Evolutionary conservation across 345 rosid species (phyloP), one percentile per base, ranked within the genome.

Genomic region (Eucalyptus sp.): DNA sequence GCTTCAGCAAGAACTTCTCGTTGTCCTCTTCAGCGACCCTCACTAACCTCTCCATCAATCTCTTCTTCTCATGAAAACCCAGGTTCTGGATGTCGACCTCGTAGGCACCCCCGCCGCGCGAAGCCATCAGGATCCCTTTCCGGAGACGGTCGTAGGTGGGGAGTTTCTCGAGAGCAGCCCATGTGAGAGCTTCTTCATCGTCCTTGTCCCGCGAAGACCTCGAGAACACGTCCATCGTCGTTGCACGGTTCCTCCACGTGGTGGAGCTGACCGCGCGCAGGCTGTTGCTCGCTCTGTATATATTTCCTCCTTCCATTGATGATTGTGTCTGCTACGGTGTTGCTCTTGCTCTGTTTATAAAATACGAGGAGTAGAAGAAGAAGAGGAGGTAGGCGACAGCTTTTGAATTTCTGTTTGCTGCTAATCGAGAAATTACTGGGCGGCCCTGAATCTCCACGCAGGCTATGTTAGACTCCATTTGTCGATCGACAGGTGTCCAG

Each of bases 131-230:
- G 50, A 95, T 87, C 13, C 95, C 95, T 89, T 89, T 95, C 90
- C 91, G 91, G 29, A 93, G 86, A 27, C 96, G 92, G 52, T 90
- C 91, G 46, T 76, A 89, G 31, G 96, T 95, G 1, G 96, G 96
- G 24, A 95, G 91, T 88, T 81, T 94, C 92, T 95, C 95, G 8
- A 95, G 88, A 17, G 95, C 96, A 24, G 96, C 96, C 95, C 96
- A 95, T 86, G 71, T 91, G 22, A 95, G 90, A 48, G 95, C 95
- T 51, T 94, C 95, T 86, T 95, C 95, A 60, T 94, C 95, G 54
- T 95, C 95, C 87, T 93, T 94, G 3, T 91, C 94, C 48, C 93
- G 83, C 10, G 88, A 90, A 13, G 96, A 94, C 88, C 86, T 81
- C 37, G 95, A 92, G 76, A 92, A 94, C 13, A 76, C 94, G 3